phyloP scores from a whole-genome alignment of 1,139 yeast species.

The Diutina siamensis region DNA sequence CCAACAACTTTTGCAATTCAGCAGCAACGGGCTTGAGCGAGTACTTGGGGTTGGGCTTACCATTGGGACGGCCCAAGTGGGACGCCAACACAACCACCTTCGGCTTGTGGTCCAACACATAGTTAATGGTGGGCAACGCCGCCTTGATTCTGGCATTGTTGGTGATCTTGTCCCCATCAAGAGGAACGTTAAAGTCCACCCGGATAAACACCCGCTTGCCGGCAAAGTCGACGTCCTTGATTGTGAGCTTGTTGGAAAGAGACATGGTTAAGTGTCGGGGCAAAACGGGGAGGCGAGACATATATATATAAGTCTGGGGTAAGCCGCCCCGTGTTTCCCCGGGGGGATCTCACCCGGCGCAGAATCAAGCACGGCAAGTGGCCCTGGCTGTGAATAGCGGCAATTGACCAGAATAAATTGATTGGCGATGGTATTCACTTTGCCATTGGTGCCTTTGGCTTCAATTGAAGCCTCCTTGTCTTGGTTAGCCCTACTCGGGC shows the following conservation, averaged over 20 bases:
- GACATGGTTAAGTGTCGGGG: constrained; percentile 43
- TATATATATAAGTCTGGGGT: constrained; percentile 5
- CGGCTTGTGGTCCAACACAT: constrained; percentile 82
- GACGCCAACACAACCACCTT: constrained; percentile 86
- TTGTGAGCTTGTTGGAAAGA: constrained; percentile 81
- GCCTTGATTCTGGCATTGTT: constrained; percentile 98
- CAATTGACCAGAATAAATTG: too few species aligned
- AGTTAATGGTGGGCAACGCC: constrained; percentile 92
- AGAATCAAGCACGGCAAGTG: background rate
- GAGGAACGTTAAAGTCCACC: constrained; percentile 96
- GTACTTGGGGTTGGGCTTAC: constrained; percentile 71
- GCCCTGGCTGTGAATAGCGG: too few species aligned
- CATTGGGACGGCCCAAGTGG: constrained; percentile 97
- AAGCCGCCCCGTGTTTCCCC: constrained; percentile 5
- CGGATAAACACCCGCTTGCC: constrained; percentile 93
- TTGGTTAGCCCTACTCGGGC: background rate
- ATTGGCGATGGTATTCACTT: too few species aligned
- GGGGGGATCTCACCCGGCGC: background rate
- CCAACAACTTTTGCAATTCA: constrained; percentile 66
- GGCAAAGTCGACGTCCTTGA: constrained; percentile 74
- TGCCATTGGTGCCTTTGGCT: too few species aligned
- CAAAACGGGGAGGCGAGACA: background rate
- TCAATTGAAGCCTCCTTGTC: too few species aligned
- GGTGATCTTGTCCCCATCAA: constrained; percentile 91
- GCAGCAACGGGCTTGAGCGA: constrained; percentile 86